Conservation (phyloP, 176 grass and related monocot genomes). For the Alloteropsis semialata region DNA sequence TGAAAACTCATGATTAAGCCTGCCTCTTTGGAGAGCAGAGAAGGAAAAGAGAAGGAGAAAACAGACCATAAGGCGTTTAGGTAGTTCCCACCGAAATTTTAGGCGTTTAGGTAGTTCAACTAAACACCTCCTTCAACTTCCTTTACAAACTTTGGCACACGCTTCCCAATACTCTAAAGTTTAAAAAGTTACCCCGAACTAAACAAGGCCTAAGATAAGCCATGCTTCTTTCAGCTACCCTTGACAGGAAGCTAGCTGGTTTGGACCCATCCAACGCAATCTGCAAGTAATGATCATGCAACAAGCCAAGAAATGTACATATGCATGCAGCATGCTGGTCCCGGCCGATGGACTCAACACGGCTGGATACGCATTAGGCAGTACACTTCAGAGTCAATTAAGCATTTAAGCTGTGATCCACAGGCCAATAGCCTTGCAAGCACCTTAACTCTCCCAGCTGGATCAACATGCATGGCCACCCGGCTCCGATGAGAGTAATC, state of each 20-base stretch:
- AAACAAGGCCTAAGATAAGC: too few species aligned
- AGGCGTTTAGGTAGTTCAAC: too few species aligned
- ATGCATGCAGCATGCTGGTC: not conserved
- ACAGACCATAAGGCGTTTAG: too few species aligned
- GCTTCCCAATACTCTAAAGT: too few species aligned
- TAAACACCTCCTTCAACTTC: too few species aligned
- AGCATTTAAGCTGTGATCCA: not conserved
- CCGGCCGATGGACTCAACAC: not conserved
- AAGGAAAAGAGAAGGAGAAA: not conserved
- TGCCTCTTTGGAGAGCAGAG: not conserved
- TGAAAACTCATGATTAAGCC: not conserved
- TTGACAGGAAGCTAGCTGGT: not conserved
- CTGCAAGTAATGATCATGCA: slow-evolving; percentile 12
- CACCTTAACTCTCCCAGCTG: slow-evolving; percentile 11
- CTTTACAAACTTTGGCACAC: too few species aligned
- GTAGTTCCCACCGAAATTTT: too few species aligned
- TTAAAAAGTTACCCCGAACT: too few species aligned
- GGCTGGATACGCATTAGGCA: not conserved
- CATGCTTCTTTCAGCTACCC: not conserved
- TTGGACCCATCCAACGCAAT: slow-evolving; percentile 5
- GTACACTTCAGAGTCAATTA: not conserved
- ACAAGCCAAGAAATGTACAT: not conserved
- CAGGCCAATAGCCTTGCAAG: not conserved
- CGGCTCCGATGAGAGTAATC: not conserved
- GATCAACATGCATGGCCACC: not conserved